Evolutionary conservation across 2,329 filamentous ascomycete genomes (phyloP).

Genomic region (Phialemoniopsis sp.): DNA sequence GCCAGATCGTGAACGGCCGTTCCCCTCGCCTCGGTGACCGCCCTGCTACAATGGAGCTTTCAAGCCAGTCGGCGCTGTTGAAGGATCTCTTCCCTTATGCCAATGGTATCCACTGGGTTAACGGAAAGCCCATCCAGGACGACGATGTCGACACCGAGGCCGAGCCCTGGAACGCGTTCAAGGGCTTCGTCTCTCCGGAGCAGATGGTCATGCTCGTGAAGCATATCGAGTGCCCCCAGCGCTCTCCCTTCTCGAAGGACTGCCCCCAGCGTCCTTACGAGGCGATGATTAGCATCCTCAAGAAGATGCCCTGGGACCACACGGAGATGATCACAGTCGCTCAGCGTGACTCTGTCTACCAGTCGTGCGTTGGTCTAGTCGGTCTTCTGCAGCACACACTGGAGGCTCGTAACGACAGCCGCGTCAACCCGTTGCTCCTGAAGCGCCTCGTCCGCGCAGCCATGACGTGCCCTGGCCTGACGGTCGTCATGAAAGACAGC

Average conservation of each 20-base stretch:
- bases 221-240: slow-evolving; percentile 56
- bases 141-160: slow-evolving; percentile 23
- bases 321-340: slow-evolving; percentile 52
- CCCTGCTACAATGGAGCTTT: slow-evolving; percentile 51
- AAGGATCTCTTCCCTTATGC: slow-evolving; percentile 57
- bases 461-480: slow-evolving; percentile 58
- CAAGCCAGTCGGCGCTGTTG: slow-evolving; percentile 55
- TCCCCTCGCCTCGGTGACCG: slow-evolving; percentile 51
- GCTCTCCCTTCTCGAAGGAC: slow-evolving; percentile 56
- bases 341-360: slow-evolving; percentile 50
- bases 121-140: slow-evolving; percentile 34
- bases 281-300: slow-evolving; percentile 59
- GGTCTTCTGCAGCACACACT: slow-evolving; percentile 38
- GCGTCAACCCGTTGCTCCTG: slow-evolving; percentile 48
- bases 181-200: slow-evolving; percentile 56
- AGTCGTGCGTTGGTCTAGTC: slow-evolving; percentile 45
- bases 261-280: slow-evolving; percentile 64
- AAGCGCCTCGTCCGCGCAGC: slow-evolving; percentile 47
- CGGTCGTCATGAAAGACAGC: slow-evolving; percentile 56
- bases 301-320: slow-evolving; percentile 60
- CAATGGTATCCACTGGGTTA: slow-evolving; percentile 51
- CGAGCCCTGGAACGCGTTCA: slow-evolving; percentile 49
- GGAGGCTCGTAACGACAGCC: slow-evolving; percentile 29
- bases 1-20: slow-evolving; percentile 31
- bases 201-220: slow-evolving; percentile 62